A percentile compares a stretch with the other conserved stretches of the same genome.
phyloP scores from a whole-genome alignment of 1,139 yeast species.

The Scheffersomyces cryptocercus region DNA sequence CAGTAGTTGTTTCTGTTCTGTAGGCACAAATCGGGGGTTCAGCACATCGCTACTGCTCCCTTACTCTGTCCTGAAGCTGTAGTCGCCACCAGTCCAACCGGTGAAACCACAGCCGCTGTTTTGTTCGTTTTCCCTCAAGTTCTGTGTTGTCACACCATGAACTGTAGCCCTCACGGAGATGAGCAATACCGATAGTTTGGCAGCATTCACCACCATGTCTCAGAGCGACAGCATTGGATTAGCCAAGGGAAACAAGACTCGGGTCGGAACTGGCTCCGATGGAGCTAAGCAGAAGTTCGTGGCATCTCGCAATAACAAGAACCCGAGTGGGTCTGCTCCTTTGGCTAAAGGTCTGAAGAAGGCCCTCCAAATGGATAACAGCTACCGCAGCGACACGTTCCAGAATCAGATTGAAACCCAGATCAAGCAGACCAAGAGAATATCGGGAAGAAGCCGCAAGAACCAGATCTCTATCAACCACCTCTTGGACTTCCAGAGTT shows the following conservation, averaged over 20 bases:
- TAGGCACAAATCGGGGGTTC: no score
- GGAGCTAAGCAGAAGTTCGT: no score
- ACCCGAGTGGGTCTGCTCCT: not conserved
- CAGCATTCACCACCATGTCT: not conserved
- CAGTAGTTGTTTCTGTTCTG: no score
- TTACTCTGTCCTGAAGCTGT: no score
- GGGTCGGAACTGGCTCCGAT: not conserved
- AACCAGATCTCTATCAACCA: slow-evolving; percentile 65
- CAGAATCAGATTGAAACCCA: slow-evolving; percentile 1
- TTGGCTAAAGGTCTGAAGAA: not conserved
- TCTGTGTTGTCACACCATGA: no score
- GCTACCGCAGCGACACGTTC: slow-evolving; percentile 1
- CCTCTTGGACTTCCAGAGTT: slow-evolving; percentile 61
- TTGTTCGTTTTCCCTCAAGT: no score
- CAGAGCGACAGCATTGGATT: slow-evolving; percentile 6
- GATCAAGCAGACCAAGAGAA: slow-evolving; percentile 1
- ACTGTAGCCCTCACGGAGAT: no score
- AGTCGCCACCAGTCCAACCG: no score
- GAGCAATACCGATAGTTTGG: no score
- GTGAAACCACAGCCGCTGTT: no score
- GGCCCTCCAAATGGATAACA: not conserved
- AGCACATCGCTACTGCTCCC: no score
- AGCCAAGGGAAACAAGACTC: slow-evolving; percentile 14
- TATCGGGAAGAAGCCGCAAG: slow-evolving; percentile 34
- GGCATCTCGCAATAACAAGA: not conserved